phyloP scores from a whole-genome alignment of 768 basidiomycete species.

The Lactifluus piperatus region DNA sequence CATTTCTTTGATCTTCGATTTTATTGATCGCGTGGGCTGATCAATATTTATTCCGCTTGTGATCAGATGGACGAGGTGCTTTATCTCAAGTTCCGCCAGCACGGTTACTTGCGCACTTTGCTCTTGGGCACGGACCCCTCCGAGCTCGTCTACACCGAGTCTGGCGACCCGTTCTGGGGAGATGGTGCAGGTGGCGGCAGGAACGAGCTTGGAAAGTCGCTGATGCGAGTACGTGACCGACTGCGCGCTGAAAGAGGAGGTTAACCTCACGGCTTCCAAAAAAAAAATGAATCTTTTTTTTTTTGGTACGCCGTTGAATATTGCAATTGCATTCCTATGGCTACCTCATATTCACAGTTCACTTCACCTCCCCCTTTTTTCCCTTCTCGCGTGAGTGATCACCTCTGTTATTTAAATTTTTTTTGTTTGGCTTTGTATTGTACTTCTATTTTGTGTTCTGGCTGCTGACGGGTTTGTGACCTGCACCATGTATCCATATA shows the following conservation, averaged over 20 bases:
- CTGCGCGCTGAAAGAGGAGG: constrained; percentile 27
- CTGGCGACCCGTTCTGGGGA: constrained; percentile 59
- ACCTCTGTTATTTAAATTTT: not conserved
- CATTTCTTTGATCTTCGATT: not conserved
- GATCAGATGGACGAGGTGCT: constrained; percentile 61
- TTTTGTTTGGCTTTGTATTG: not conserved
- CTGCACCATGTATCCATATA: not conserved
- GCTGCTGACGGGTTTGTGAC: not conserved
- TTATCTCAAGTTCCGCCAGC: constrained; percentile 62
- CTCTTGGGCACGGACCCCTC: constrained; percentile 47
- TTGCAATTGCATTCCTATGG: not conserved
- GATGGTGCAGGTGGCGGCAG: constrained; percentile 43
- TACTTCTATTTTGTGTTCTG: not conserved
- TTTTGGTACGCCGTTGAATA: too few species aligned
- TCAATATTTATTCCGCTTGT: not conserved
- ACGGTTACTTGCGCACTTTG: constrained; percentile 44
- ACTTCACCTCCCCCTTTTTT: too few species aligned
- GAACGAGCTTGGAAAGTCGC: constrained; percentile 57
- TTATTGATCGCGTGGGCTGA: not conserved
- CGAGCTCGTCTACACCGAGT: constrained; percentile 40
- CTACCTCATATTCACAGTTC: not conserved
- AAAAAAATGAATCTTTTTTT: too few species aligned
- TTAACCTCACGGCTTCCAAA: too few species aligned
- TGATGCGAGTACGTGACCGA: constrained; percentile 46
- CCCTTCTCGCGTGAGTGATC: not conserved